These are phyloP conservation scores for Pleurotus salmoneostramineus DNA, from an alignment of 768 basidiomycete species.

Conservation along the genomic window DNA sequence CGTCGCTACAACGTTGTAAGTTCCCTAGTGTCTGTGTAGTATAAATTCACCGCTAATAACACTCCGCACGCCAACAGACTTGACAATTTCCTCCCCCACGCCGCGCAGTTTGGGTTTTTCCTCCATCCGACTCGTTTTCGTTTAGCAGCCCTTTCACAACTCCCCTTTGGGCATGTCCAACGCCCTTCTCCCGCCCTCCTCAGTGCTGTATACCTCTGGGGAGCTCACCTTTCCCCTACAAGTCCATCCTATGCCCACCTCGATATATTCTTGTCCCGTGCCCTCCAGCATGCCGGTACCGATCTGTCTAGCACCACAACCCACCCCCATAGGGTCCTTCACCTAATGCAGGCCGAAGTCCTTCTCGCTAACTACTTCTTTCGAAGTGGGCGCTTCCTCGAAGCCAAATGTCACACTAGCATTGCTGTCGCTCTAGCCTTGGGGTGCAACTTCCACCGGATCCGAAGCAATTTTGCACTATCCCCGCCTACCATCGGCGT, in stretches of 20 bases:
- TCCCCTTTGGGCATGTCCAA: slow-evolving; percentile 42
- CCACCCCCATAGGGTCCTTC: slow-evolving; percentile 45
- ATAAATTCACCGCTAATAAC: slow-evolving; percentile 8
- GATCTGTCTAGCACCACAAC: slow-evolving; percentile 32
- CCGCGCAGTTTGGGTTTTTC: slow-evolving; percentile 64
- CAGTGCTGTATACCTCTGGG: slow-evolving; percentile 50
- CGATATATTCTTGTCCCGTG: slow-evolving; percentile 42
- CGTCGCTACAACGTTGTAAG: slow-evolving; percentile 34
- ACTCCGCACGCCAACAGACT: slow-evolving; percentile 30
- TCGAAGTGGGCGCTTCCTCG: slow-evolving; percentile 51
- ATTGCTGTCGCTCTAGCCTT: slow-evolving; percentile 49
- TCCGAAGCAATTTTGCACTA: slow-evolving; percentile 32
- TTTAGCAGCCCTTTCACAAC: slow-evolving; percentile 40
- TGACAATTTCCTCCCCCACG: slow-evolving; percentile 55
- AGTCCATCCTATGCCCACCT: slow-evolving; percentile 37
- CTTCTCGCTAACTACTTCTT: slow-evolving; percentile 68
- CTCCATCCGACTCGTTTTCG: slow-evolving; percentile 48
- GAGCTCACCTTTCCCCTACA: slow-evolving; percentile 41
- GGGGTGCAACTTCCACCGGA: slow-evolving; percentile 45
- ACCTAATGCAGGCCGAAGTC: slow-evolving; percentile 58
- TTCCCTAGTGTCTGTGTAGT: slow-evolving; percentile 7
- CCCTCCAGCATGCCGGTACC: slow-evolving; percentile 43
- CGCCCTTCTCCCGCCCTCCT: slow-evolving; percentile 47
- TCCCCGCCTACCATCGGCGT: slow-evolving; percentile 33
- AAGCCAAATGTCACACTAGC: slow-evolving; percentile 56